Conservation (phyloP, 228 moss, liverwort and hornwort genomes). For the Sphagnum fallax region DNA sequence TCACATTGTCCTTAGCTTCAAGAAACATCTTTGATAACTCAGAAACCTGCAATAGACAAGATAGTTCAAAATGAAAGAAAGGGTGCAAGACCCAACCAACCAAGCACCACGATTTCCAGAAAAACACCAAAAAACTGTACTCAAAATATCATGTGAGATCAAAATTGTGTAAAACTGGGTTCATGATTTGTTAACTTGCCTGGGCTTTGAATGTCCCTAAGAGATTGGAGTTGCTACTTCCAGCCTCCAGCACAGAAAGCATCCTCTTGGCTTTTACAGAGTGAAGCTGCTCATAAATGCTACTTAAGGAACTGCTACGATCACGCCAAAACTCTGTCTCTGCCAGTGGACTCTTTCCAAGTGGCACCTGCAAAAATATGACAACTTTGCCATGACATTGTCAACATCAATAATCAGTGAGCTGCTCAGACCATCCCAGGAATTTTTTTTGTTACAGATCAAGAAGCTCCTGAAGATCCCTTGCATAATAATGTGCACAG, state of each 20-base stretch:
- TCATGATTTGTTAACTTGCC: slow-evolving; percentile 13
- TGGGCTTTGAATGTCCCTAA: slow-evolving; percentile 75
- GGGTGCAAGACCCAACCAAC: too few species aligned
- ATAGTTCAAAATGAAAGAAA: too few species aligned
- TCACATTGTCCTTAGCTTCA: slow-evolving; percentile 88
- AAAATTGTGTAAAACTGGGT: too few species aligned
- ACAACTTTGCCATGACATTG: too few species aligned
- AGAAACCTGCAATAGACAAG: slow-evolving; percentile 17
- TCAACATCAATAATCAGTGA: too few species aligned
- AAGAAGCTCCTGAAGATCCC: too few species aligned
- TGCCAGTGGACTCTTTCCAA: slow-evolving; percentile 57
- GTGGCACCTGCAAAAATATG: slow-evolving; percentile 22
- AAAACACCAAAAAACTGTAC: too few species aligned
- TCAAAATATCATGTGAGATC: too few species aligned
- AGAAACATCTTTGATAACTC: slow-evolving; percentile 61
- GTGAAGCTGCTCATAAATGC: slow-evolving; percentile 74
- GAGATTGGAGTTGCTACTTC: slow-evolving; percentile 76
- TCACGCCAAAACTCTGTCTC: slow-evolving; percentile 82
- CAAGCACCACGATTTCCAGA: too few species aligned
- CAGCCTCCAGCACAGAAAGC: slow-evolving; percentile 43
- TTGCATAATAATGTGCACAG: too few species aligned
- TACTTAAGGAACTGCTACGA: slow-evolving; percentile 59
- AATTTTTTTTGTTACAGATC: too few species aligned
- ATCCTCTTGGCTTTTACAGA: slow-evolving; percentile 63
- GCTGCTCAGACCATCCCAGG: too few species aligned